Evolutionary conservation across 108 stramenopile species (phyloP), one percentile per base, ranked within the genome.

Genomic region (Aurantiochytrium sp.): DNA sequence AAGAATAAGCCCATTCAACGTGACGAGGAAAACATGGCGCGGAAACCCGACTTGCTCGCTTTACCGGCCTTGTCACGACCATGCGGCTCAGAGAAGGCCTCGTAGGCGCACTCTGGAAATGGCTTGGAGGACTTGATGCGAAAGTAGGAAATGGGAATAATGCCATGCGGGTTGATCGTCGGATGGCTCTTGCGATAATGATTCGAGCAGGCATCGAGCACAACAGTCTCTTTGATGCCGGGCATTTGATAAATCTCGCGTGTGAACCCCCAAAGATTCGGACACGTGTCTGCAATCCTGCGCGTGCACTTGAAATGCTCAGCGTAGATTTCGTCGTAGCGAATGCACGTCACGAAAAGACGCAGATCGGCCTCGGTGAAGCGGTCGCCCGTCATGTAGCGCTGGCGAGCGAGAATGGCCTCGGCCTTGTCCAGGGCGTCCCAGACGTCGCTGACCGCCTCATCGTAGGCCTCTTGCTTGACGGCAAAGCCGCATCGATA

Each of bases 121-220:
- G 2, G 2, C 16, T 57, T 57, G 55, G 8, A 8, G 55, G 55
- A 57, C 14, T 8, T 16, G 55, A 57, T 57, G 55, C 55, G 55
- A 57, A 57, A 57, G 55, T 57, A 57, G 4, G 55, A 57, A 57
- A 51, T 59, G 6, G 93, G 93, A 5, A 94, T 8, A 59, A 94
- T 91, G 16, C 91, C 88, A 29, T 59, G 90, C 10, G 90, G 73
- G 91, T 94, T 94, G 47, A 94, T 83, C 14, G 58, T 60, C n/a
- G 91, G 59, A 60, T 94, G 94, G 21, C 60, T 87, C 49, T 95
- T 95, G 89, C 94, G 98, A 89, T 97, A 98, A 89, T 98, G 97
- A n/a, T 94, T 95, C 93, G 98, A 98, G 92, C 97, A 97, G 90
- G 97, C 95, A 21, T 97, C 95, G 97, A 99, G 96, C 76, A 97